A percentile compares a stretch with the other conserved stretches of the same genome.
Evolutionary conservation across 176 grass and related monocot species (phyloP).

Genomic region (maize (Zea mays)): Zm-B73-REFERENCE-NAM-5.0 NC_050097.1:107867501-107868000

Average conservation of each 20-base stretch:
- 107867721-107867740: background rate
- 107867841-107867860: conserved; percentile 83
- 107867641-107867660: no score
- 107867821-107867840: conserved; percentile 97
- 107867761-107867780: conserved; percentile 55
- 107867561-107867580: no score
- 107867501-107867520: no score
- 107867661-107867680: no score
- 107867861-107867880: background rate
- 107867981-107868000: conserved; percentile 92
- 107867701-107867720: background rate
- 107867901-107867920: conserved; percentile 4
- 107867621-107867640: no score
- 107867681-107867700: background rate
- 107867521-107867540: no score
- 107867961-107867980: conserved; percentile 96
- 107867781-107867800: conserved; percentile 60
- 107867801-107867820: conserved; percentile 72
- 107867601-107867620: no score
- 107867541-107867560: no score
- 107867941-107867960: conserved; percentile 96
- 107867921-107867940: conserved; percentile 33
- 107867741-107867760: background rate
- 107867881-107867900: conserved; percentile 23
- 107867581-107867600: no score